phyloP scores from a whole-genome alignment of 352 stramenopile genomes.

The Phytophthora vignae region DNA sequence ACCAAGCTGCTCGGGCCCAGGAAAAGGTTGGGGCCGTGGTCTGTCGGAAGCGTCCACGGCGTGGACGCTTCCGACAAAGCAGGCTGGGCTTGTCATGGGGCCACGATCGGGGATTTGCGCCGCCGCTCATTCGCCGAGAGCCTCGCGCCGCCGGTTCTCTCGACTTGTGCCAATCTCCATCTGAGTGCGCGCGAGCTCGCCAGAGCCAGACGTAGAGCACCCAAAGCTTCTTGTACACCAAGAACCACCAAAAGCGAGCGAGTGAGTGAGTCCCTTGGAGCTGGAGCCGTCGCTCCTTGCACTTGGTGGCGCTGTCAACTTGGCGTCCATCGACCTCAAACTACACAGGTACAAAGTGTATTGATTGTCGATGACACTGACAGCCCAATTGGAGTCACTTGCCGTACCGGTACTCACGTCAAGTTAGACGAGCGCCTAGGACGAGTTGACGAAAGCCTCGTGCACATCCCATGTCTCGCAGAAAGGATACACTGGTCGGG shows the following conservation, averaged over 20 bases:
- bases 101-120: not conserved
- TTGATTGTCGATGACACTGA: too few relatives aligned
- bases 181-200: not conserved
- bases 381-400: too few relatives aligned
- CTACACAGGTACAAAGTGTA: too few relatives aligned
- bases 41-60: too few relatives aligned
- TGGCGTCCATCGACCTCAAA: too few relatives aligned
- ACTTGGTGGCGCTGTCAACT: too few relatives aligned
- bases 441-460: too few relatives aligned
- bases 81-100: not conserved
- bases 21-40: not conserved
- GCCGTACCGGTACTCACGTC: too few relatives aligned
- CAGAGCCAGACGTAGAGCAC: not conserved
- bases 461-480: too few relatives aligned
- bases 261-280: not conserved
- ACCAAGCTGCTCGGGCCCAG: not conserved
- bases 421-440: too few relatives aligned
- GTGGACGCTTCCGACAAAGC: not conserved
- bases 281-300: too few relatives aligned
- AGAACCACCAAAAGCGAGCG: not conserved
- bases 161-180: not conserved
- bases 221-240: not conserved
- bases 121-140: not conserved
- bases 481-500: not conserved
- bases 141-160: not conserved